Evolutionary conservation across 2,329 filamentous ascomycete genomes (phyloP).

Genomic region (Penicillium sp.): DNA sequence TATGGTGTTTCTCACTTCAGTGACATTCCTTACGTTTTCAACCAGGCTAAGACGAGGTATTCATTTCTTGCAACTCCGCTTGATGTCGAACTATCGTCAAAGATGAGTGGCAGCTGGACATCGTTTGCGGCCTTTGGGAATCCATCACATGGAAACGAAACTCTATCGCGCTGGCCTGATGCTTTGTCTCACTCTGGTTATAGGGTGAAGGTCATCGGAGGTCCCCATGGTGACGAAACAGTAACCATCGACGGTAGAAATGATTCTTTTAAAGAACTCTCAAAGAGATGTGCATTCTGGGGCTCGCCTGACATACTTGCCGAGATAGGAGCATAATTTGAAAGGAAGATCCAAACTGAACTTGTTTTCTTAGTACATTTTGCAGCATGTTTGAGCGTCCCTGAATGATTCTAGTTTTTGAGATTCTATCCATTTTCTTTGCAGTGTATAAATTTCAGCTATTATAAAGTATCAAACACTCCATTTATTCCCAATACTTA

Average conservation of each 20-base stretch:
- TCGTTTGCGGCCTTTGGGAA: constrained; percentile 14
- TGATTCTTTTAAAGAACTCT: constrained; percentile 7
- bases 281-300: constrained; percentile 13
- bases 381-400: no score
- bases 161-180: constrained; percentile 2
- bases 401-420: no score
- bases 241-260: background rate
- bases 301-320: constrained; percentile 7
- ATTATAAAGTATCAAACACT: no score
- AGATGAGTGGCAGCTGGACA: constrained; percentile 18
- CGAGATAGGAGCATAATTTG: constrained; percentile 4
- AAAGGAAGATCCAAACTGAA: background rate
- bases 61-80: constrained; percentile 3
- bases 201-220: constrained; percentile 9
- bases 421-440: no score
- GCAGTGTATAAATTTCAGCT: no score
- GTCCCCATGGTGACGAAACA: constrained; percentile 2
- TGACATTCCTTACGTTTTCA: constrained; percentile 18
- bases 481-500: no score
- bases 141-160: constrained; percentile 5
- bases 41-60: constrained; percentile 12
- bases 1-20: constrained; percentile 14
- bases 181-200: background rate
- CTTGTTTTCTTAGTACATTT: background rate
- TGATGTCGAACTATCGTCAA: constrained; percentile 7